Percentiles rank a stretch among this genome's conserved stretches.
Evolutionary conservation across 345 rosid genomes (phyloP).

Genomic region (Moricandia arvensis): DNA sequence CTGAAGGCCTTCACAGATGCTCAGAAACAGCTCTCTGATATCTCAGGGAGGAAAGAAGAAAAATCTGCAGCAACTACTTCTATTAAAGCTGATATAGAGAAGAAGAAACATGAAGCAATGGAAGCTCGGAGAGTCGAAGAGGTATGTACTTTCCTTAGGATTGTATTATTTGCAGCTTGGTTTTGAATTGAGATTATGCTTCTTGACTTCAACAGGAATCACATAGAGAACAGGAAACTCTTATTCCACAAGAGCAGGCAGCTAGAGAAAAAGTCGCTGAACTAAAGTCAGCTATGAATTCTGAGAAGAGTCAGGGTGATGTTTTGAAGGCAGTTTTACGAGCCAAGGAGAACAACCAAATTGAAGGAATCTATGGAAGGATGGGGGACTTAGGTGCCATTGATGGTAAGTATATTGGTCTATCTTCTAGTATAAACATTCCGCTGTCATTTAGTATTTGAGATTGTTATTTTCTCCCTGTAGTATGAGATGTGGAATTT

Average conservation of each 20-base stretch:
- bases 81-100: constrained; percentile 55
- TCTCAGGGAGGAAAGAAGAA: constrained; percentile 49
- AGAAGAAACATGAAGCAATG: constrained; percentile 57
- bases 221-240: constrained; percentile 73
- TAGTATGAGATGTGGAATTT: constrained; percentile 1
- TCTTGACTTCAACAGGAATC: constrained; percentile 54
- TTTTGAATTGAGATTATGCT: constrained; percentile 26
- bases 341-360: constrained; percentile 75
- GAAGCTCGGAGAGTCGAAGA: constrained; percentile 74
- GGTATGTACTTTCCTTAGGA: constrained; percentile 42
- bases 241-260: constrained; percentile 84
- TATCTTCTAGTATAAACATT: constrained; percentile 16
- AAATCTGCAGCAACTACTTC: constrained; percentile 46
- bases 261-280: constrained; percentile 91
- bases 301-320: constrained; percentile 92
- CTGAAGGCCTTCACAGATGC: constrained; percentile 76
- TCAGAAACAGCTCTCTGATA: constrained; percentile 64
- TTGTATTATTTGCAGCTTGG: constrained; percentile 20
- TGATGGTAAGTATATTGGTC: constrained; percentile 57
- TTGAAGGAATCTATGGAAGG: constrained; percentile 90
- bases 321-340: constrained; percentile 83
- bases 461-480: constrained; percentile 3
- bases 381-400: constrained; percentile 99
- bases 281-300: constrained; percentile 70
- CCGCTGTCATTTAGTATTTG: background rate